Evolutionary conservation across 2,329 filamentous ascomycete species (phyloP).

Genomic region (Penicillium janthinellum): DNA sequence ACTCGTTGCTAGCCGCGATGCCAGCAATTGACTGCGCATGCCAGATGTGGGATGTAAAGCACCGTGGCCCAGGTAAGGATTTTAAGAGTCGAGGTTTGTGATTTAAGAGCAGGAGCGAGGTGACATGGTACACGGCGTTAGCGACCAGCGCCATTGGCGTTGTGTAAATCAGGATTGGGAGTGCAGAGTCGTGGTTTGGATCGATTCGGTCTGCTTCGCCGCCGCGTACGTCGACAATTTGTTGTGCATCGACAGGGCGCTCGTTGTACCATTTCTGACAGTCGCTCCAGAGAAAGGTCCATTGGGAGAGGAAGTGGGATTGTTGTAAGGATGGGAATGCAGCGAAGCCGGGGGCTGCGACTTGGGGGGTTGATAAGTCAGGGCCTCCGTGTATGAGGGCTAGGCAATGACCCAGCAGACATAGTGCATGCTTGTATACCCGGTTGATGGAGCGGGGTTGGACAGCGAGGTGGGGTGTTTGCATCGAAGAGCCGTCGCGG

Average conservation of each 20-base stretch:
- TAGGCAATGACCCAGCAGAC: constrained; percentile 23
- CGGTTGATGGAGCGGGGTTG: constrained; percentile 10
- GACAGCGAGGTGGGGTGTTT: not conserved
- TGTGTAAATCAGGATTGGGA: constrained; percentile 31
- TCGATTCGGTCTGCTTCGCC: constrained; percentile 30
- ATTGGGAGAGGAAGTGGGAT: constrained; percentile 25
- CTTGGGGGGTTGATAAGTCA: constrained; percentile 11
- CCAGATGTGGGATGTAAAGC: constrained; percentile 30
- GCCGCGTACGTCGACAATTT: constrained; percentile 29
- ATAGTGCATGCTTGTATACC: constrained; percentile 24
- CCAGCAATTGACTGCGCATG: constrained; percentile 31
- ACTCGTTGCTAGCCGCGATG: constrained; percentile 29
- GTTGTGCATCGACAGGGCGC: constrained; percentile 23
- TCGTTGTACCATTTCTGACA: constrained; percentile 32
- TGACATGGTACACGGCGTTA: constrained; percentile 29
- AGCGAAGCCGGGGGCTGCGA: constrained; percentile 7
- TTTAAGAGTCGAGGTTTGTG: constrained; percentile 30
- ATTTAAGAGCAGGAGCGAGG: constrained; percentile 23
- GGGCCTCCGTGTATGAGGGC: constrained; percentile 19
- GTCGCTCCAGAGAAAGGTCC: constrained; percentile 30
- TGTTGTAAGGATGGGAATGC: constrained; percentile 22
- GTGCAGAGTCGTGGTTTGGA: constrained; percentile 23
- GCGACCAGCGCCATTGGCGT: constrained; percentile 32
- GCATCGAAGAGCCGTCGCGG: constrained; percentile 20
- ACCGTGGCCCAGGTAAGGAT: constrained; percentile 25